phyloP scores from a whole-genome alignment of 1,284 basidiomycete genomes.

The Microbotryum saponariae region DNA sequence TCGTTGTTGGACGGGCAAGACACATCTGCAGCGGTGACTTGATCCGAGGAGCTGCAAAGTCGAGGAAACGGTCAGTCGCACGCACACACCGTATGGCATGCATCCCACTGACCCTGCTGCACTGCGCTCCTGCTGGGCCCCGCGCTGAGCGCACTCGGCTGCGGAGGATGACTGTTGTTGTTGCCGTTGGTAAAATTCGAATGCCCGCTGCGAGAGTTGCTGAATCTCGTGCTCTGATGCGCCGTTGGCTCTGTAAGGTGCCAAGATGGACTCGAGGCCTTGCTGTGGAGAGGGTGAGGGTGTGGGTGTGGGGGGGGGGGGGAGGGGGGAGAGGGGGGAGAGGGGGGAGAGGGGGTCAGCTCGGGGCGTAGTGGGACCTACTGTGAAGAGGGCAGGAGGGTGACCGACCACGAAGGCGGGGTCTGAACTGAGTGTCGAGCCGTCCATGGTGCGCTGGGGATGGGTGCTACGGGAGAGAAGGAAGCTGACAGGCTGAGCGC shows the following conservation, averaged over 20 bases:
- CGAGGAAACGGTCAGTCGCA: no score
- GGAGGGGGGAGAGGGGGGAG: no score
- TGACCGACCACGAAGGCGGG: no score
- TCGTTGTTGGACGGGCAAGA: background rate
- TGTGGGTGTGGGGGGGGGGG: no score
- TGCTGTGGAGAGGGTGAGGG: conserved; percentile 4
- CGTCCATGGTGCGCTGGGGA: no score
- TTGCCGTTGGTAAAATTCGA: conserved; percentile 28
- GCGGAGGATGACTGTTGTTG: conserved; percentile 1
- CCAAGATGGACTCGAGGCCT: conserved; percentile 25
- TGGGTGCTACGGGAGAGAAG: no score
- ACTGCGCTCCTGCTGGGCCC: background rate
- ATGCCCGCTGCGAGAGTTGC: conserved; percentile 22
- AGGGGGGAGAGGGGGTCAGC: no score
- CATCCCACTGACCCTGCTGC: background rate
- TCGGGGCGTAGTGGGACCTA: no score
- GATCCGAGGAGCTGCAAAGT: no score
- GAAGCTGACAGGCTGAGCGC: no score
- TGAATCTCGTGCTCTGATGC: conserved; percentile 25
- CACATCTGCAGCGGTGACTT: background rate
- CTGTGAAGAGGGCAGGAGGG: no score
- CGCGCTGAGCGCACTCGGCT: background rate
- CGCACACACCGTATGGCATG: background rate
- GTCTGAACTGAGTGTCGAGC: no score
- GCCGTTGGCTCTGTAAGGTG: conserved; percentile 17